These are phyloP conservation scores for Sordariomycetes sp. DNA, from an alignment of 2,329 filamentous ascomycete species.

Conservation along the genomic window DNA sequence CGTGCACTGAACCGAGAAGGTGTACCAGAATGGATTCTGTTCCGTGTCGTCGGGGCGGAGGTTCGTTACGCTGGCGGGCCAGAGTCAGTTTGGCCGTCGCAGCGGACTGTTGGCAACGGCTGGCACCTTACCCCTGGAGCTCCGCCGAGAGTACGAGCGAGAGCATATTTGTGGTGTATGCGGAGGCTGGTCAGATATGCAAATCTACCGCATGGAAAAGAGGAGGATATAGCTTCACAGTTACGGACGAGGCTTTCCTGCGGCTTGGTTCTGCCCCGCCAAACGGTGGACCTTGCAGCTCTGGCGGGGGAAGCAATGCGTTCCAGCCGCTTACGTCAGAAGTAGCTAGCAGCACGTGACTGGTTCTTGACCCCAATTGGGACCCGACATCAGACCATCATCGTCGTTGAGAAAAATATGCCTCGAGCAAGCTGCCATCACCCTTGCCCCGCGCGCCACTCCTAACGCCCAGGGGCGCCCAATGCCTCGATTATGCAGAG, in stretches of 20 bases:
- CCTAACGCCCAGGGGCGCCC: neutral
- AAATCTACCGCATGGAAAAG: neutral
- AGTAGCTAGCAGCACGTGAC: neutral
- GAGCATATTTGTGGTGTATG: constrained; percentile 40
- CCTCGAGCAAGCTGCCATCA: neutral
- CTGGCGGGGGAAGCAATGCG: neutral
- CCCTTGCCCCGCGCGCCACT: neutral
- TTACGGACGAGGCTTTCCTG: neutral
- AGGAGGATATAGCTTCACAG: neutral
- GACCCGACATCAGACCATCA: constrained; percentile 2
- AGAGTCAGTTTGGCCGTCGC: neutral
- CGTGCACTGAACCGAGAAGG: constrained; percentile 97
- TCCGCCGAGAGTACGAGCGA: constrained; percentile 58
- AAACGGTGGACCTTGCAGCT: neutral
- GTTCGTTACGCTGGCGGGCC: constrained; percentile 64
- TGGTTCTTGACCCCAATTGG: neutral
- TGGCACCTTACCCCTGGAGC: constrained; percentile 47
- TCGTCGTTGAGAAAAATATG: neutral
- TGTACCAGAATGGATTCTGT: constrained; percentile 86
- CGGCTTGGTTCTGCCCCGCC: neutral
- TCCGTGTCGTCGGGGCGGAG: constrained; percentile 75
- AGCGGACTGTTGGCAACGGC: neutral
- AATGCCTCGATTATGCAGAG: constrained; percentile 49
- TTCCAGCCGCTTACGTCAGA: neutral
- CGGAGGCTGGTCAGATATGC: neutral